Conservation (phyloP, 345 rosid genomes). For the Eucalyptus coolabah region DNA sequence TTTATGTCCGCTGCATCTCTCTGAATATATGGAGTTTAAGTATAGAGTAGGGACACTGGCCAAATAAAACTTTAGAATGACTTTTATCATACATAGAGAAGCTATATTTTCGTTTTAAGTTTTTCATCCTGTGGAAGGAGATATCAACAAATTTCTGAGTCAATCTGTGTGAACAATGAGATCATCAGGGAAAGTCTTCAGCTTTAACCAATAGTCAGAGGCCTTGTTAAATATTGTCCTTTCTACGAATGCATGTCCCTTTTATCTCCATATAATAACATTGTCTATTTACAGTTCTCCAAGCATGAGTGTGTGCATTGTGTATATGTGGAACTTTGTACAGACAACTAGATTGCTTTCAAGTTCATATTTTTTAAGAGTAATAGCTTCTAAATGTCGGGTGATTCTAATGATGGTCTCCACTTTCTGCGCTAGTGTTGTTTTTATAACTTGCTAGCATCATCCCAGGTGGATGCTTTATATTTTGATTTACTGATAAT, state of each 20-base stretch:
- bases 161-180: not conserved
- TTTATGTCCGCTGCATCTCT: not conserved
- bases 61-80: not conserved
- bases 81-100: not conserved
- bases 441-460: slow-evolving; percentile 10
- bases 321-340: not conserved
- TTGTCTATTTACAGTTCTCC: slow-evolving; percentile 19
- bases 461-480: slow-evolving; percentile 25
- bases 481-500: not conserved
- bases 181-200: not conserved
- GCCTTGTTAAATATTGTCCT: not conserved
- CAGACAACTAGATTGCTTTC: not conserved
- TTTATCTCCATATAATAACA: not conserved
- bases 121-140: not conserved
- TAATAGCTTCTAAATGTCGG: not conserved
- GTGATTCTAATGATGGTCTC: not conserved
- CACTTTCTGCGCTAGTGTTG: not conserved
- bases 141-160: not conserved
- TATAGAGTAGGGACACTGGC: not conserved
- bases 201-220: not conserved
- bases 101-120: not conserved
- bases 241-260: not conserved
- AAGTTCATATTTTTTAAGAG: not conserved
- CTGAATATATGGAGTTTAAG: not conserved
- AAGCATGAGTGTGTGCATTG: not conserved